Base-by-base conservation (phyloP, 2,329 filamentous ascomycete species). In the Hypoxylon sp. region DNA sequence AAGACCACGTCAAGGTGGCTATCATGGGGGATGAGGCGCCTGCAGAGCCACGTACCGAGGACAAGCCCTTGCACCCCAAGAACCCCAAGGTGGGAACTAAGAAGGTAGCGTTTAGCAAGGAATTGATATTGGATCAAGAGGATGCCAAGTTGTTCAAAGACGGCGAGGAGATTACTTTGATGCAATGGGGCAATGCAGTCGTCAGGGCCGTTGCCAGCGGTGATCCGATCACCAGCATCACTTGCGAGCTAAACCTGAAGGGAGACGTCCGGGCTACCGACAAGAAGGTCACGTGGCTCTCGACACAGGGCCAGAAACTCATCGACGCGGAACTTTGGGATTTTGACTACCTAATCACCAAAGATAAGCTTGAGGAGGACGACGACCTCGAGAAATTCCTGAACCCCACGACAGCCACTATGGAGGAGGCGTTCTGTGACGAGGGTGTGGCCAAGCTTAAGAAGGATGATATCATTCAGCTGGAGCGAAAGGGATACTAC, bases 271-370 rank as follows among this genome's bases (percentile, higher is more conserved):
- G 97, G 86, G 91, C 93, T 78, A 98, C 95, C 0, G 90, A 94
- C 77, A 98, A 98, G 89, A 98, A 98, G 86, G 89, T 98, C 40
- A 98, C 95, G 0, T 98, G 95, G 95, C 84, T 98, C 53, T 91
- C 93, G 1, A 88, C 87, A 0, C 89, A 93, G 73, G 88, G 88
- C 49, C 92, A 95, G 82, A 88, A 92, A 65, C 87, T 97, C 0
- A 86, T 97, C 13, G 90, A 91, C 6, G 90, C 96, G 22, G 93
- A 97, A 81, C 87, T 97, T 10, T 95, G 95, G 82, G 94, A 98
- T 74, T 98, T 98, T 79, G 95, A 97, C 82, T 95, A 97, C 82
- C 87, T 98, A 54, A 92, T 98, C 78, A 97, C 92, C 67, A 98
- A 98, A 86, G 95, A 98, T 79, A 95, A 96, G 78, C 86, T 98